Evolutionary conservation across 805 yeast genomes (phyloP).

Genomic region (Candida ipomoeae): DNA sequence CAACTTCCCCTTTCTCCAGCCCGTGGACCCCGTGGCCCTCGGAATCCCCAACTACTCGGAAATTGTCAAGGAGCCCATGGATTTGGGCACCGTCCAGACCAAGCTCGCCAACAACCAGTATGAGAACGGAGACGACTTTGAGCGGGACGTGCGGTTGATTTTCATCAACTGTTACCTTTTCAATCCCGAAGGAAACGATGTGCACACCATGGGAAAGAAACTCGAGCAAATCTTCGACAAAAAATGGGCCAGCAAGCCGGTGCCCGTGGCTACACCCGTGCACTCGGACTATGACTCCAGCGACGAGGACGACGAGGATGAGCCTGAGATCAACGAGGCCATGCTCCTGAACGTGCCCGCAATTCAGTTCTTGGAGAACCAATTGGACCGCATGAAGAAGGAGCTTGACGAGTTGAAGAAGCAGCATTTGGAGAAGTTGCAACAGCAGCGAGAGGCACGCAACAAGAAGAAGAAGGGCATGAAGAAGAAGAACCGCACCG

Average conservation of each 20-base stretch:
- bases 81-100: constrained; percentile 75
- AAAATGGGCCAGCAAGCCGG: constrained; percentile 72
- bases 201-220: constrained; percentile 90
- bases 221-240: constrained; percentile 82
- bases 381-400: constrained; percentile 76
- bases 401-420: constrained; percentile 80
- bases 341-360: constrained; percentile 77
- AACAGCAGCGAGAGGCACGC: constrained; percentile 57
- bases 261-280: constrained; percentile 63
- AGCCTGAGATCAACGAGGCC: constrained; percentile 51
- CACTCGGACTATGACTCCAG: constrained; percentile 44
- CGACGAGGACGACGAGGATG: constrained; percentile 51
- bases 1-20: constrained; percentile 86
- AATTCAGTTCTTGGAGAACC: constrained; percentile 82
- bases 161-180: constrained; percentile 86
- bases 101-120: constrained; percentile 84
- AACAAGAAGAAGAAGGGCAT: constrained; percentile 37
- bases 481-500: constrained; percentile 27
- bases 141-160: constrained; percentile 73
- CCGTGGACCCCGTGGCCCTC: constrained; percentile 93
- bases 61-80: constrained; percentile 91
- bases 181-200: constrained; percentile 97
- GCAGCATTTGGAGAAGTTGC: constrained; percentile 65
- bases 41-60: constrained; percentile 89
- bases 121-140: constrained; percentile 85